Evolutionary conservation across 192 early-diverging fungal species (phyloP).

Genomic region (Helicostylum pulchrum): DNA sequence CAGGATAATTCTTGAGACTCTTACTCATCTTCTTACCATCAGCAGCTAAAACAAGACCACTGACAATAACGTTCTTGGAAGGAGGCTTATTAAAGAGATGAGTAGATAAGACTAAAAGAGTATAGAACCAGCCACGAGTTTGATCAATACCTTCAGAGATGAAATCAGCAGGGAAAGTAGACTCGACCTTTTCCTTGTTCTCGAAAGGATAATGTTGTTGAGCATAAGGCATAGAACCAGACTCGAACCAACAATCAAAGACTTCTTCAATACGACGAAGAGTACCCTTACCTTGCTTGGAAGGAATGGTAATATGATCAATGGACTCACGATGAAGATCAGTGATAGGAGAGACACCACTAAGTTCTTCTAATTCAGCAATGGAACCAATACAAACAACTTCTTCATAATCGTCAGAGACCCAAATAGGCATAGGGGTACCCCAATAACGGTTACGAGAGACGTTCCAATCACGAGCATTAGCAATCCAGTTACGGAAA

Average conservation of each 20-base stretch:
- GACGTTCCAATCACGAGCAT: constrained; percentile 96
- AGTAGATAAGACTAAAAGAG: constrained; percentile 93
- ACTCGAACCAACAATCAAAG: constrained; percentile 99
- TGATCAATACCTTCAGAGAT: constrained; percentile 99
- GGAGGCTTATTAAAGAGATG: constrained; percentile 93
- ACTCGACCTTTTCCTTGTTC: constrained; percentile 84
- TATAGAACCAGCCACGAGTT: constrained; percentile 99
- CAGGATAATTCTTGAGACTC: constrained; percentile 97
- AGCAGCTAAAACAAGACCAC: constrained; percentile 91
- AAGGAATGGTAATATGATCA: constrained; percentile 96
- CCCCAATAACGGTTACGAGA: constrained; percentile 99
- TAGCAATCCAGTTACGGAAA: constrained; percentile 95
- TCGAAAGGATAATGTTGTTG: constrained; percentile 99
- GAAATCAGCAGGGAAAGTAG: constrained; percentile 96
- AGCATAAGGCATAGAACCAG: constrained; percentile 98
- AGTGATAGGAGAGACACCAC: constrained; percentile 79
- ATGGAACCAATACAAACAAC: constrained; percentile 90
- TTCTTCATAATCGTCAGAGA: constrained; percentile 88
- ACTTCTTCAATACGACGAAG: constrained; percentile 92
- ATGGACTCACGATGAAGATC: constrained; percentile 97
- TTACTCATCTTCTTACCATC: constrained; percentile 99
- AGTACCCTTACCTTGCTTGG: constrained; percentile 78
- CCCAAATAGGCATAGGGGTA: constrained; percentile 99
- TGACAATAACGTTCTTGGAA: constrained; percentile 97
- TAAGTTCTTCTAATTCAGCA: constrained; percentile 82